phyloP scores from a whole-genome alignment of 345 rosid genomes.

The Citrus trifoliata region DNA sequence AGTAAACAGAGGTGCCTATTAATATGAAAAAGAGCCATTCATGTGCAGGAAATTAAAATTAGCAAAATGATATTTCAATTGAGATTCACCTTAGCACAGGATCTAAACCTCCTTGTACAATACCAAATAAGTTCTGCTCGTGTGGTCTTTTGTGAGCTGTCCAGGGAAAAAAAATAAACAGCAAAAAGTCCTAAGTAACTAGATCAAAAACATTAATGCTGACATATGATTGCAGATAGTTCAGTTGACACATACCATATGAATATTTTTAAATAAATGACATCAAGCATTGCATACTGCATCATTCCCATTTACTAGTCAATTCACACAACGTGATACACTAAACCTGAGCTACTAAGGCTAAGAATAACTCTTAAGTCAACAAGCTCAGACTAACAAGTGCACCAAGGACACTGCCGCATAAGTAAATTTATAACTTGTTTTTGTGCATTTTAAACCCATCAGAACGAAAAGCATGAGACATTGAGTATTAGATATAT shows the following conservation, averaged over 20 bases:
- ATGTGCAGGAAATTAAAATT: background rate
- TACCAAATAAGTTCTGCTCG: slow-evolving; percentile 80
- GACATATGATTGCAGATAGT: background rate
- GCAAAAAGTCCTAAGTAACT: slow-evolving; percentile 5
- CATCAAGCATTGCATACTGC: background rate
- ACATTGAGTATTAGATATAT: background rate
- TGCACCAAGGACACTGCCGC: background rate
- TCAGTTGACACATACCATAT: background rate
- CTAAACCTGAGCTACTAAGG: slow-evolving; percentile 7
- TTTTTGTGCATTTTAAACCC: background rate
- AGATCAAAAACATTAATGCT: slow-evolving; percentile 5
- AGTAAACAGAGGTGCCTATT: background rate
- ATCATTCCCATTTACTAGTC: background rate
- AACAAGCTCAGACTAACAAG: background rate
- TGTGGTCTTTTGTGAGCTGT: slow-evolving; percentile 71
- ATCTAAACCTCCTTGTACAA: slow-evolving; percentile 82
- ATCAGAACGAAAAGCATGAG: background rate
- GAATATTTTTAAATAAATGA: background rate
- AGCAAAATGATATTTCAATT: background rate
- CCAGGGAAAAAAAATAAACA: background rate
- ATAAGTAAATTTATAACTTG: background rate
- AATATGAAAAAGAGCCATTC: background rate
- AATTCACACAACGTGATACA: background rate
- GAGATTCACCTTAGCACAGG: slow-evolving; percentile 56
- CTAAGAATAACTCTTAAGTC: background rate